These are phyloP conservation scores for Xylariaceae sp. DNA, from an alignment of 2,329 filamentous ascomycete genomes.

Conservation along the genomic window DNA sequence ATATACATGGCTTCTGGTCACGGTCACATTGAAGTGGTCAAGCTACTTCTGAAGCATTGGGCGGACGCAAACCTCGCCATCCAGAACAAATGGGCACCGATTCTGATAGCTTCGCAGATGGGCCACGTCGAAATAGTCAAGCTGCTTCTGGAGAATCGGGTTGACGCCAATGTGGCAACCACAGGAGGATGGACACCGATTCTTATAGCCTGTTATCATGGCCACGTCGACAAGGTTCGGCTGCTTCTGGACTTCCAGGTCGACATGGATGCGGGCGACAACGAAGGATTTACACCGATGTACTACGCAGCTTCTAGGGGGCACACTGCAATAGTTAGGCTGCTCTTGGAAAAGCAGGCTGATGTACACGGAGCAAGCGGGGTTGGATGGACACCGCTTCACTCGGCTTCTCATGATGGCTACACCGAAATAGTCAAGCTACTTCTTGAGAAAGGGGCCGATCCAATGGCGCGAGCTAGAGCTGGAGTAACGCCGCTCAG, in stretches of 20 bases:
- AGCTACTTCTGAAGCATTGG: too few relatives aligned
- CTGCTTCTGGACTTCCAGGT: neutral
- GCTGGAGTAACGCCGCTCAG: neutral
- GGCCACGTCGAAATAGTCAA: neutral
- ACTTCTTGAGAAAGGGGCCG: neutral
- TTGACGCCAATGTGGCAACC: neutral
- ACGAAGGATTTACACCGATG: neutral
- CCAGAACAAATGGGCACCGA: neutral
- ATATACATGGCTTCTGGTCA: too few relatives aligned
- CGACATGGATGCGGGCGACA: neutral
- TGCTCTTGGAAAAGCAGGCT: neutral
- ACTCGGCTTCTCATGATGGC: neutral
- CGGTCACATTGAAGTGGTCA: too few relatives aligned
- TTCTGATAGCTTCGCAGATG: neutral
- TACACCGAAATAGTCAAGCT: neutral
- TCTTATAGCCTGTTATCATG: neutral
- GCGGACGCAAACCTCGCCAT: too few relatives aligned
- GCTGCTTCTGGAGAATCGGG: slow-evolving; percentile 1
- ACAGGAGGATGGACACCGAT: neutral
- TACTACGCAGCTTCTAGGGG: neutral
- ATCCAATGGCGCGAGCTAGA: neutral
- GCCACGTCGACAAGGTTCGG: neutral
- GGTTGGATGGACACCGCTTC: neutral
- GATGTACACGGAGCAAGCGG: neutral
- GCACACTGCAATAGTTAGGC: neutral